A percentile compares a stretch with the other conserved stretches of the same genome.
phyloP scores from a whole-genome alignment of 202 grass and related monocot genomes.

The Alloteropsis angusta region DNA sequence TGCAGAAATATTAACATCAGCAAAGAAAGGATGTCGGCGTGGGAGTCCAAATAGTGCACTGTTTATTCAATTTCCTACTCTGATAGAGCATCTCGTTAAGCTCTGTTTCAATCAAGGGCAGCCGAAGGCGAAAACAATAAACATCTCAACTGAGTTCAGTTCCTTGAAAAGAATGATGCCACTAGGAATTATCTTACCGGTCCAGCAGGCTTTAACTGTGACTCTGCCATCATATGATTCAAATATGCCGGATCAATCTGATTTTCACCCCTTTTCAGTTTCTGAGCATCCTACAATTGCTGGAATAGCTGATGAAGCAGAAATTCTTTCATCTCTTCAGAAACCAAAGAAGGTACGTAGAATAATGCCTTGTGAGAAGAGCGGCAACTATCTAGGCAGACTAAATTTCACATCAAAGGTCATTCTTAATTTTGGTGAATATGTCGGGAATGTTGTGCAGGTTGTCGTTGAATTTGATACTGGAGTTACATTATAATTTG shows the following conservation, averaged over 20 bases:
- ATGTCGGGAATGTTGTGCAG: not conserved
- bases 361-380: conserved; percentile 5
- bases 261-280: conserved; percentile 70
- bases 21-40: conserved; percentile 60
- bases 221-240: conserved; percentile 79
- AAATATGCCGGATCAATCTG: conserved; percentile 50
- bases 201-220: conserved; percentile 91
- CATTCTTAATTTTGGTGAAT: not conserved
- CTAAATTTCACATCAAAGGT: not conserved
- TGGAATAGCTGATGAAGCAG: conserved; percentile 82
- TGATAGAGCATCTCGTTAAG: conserved; percentile 89
- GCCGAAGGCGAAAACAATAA: conserved; percentile 61
- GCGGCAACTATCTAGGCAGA: not conserved
- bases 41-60: conserved; percentile 45
- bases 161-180: conserved; percentile 99
- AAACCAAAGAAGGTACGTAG: conserved; percentile 81
- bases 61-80: conserved; percentile 72
- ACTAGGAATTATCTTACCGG: conserved; percentile 86
- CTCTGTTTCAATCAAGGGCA: conserved; percentile 87
- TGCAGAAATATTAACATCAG: conserved; percentile 70
- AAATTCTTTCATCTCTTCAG: conserved; percentile 94
- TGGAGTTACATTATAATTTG: not conserved
- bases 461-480: not conserved
- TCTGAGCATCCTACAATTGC: conserved; percentile 86
- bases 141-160: conserved; percentile 97